Evolutionary conservation across 2,329 filamentous ascomycete species (phyloP).

Genomic region (Colletotrichum kahawae): DNA sequence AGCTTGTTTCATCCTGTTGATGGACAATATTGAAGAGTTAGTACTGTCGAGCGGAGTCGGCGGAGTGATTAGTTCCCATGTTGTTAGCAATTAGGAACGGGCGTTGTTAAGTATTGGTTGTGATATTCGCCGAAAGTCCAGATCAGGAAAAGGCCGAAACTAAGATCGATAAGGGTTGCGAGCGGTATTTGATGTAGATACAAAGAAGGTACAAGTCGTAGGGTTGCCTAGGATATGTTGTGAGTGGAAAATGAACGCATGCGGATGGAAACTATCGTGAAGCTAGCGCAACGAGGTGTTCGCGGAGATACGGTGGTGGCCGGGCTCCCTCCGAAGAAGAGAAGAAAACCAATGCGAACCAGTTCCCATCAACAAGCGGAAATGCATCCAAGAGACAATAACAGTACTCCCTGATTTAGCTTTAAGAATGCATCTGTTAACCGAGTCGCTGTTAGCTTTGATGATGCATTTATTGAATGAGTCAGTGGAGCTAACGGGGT

Average conservation of each 20-base stretch:
- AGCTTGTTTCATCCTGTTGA: not conserved
- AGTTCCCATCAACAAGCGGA: not conserved
- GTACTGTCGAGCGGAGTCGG: not conserved
- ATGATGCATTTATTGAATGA: not conserved
- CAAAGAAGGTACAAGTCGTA: not conserved
- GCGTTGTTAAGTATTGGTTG: not conserved
- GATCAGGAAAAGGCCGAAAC: not conserved
- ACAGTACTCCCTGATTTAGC: not conserved
- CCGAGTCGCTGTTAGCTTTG: not conserved
- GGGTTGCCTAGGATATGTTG: not conserved
- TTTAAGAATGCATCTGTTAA: not conserved
- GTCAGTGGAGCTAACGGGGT: not conserved
- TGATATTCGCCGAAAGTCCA: not conserved
- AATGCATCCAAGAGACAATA: not conserved
- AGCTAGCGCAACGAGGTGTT: not conserved
- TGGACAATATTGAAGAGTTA: not conserved
- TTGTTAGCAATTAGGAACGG: not conserved
- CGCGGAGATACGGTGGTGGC: not conserved
- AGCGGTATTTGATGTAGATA: not conserved
- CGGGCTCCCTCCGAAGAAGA: not conserved
- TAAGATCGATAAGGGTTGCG: not conserved
- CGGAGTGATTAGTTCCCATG: not conserved
- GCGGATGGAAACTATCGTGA: not conserved
- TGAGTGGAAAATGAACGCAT: not conserved
- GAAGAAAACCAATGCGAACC: not conserved